phyloP scores from a whole-genome alignment of 2,329 filamentous ascomycete genomes.

The Botrytis cinerea region DNA sequence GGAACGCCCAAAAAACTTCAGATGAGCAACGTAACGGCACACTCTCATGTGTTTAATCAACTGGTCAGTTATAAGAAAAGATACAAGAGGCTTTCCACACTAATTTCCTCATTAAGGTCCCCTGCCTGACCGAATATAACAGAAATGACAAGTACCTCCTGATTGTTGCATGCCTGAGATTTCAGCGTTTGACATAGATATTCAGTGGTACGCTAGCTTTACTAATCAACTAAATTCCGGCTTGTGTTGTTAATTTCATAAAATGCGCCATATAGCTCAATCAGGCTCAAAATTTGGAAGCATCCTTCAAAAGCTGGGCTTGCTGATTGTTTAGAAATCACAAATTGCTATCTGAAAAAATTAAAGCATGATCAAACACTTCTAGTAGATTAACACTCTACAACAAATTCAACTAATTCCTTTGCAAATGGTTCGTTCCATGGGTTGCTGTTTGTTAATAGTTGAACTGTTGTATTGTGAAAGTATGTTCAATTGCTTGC shows the following conservation, averaged over 20 bases:
- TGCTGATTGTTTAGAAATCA: not conserved
- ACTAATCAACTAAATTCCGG: not conserved
- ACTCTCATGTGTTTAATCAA: not conserved
- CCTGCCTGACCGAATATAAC: not conserved
- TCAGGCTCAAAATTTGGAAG: not conserved
- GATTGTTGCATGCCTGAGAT: not conserved
- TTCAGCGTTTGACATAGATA: not conserved
- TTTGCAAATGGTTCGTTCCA: not conserved
- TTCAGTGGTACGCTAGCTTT: not conserved
- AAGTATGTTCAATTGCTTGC: not conserved
- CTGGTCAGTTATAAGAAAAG: not conserved
- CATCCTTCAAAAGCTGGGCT: not conserved
- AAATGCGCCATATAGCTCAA: not conserved
- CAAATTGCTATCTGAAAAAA: not conserved
- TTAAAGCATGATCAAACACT: not conserved
- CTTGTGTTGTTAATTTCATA: not conserved
- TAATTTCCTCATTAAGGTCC: not conserved
- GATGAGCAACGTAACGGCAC: not conserved
- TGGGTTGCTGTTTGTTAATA: not conserved
- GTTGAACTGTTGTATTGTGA: not conserved
- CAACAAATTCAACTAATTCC: rapidly evolving
- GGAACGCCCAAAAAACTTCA: not conserved
- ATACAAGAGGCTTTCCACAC: not conserved
- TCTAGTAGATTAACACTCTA: rapidly evolving
- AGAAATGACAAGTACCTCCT: not conserved